These are phyloP conservation scores for Blastomyces percursus DNA, from an alignment of 2,329 filamentous ascomycete species.

Conservation along the genomic window DNA sequence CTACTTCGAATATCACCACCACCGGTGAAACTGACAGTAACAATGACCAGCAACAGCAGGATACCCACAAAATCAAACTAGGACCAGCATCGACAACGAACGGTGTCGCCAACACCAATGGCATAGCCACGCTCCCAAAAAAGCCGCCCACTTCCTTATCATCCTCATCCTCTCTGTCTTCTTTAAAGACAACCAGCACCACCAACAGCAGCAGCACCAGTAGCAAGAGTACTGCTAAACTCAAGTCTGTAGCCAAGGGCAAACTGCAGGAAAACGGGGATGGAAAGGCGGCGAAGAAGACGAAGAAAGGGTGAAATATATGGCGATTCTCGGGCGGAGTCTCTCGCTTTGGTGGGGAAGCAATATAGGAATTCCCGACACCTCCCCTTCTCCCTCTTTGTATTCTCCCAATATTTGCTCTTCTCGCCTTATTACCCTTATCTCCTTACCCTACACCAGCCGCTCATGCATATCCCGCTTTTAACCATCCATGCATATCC, in stretches of 20 bases:
- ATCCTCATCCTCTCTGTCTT: not conserved
- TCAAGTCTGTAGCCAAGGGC: constrained; percentile 2
- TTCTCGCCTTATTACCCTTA: not conserved
- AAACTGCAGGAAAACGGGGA: constrained; percentile 10
- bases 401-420: not conserved
- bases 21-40: not conserved
- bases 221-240: not conserved
- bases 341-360: no score
- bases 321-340: not conserved
- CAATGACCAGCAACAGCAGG: not conserved
- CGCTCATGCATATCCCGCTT: not conserved
- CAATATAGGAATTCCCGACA: not conserved
- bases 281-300: constrained; percentile 10
- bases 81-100: not conserved
- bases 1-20: not conserved
- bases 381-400: not conserved
- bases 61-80: constrained; percentile 5
- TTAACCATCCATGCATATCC: not conserved
- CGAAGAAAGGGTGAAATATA: constrained; percentile 13
- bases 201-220: not conserved
- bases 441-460: not conserved
- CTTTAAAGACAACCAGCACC: not conserved
- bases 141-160: not conserved
- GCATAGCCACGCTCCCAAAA: not conserved
- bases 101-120: not conserved